Evolutionary conservation across 1,284 basidiomycete species (phyloP), one percentile per base, ranked within the genome.

Genomic region (Ceratobasidium theobromae): DNA sequence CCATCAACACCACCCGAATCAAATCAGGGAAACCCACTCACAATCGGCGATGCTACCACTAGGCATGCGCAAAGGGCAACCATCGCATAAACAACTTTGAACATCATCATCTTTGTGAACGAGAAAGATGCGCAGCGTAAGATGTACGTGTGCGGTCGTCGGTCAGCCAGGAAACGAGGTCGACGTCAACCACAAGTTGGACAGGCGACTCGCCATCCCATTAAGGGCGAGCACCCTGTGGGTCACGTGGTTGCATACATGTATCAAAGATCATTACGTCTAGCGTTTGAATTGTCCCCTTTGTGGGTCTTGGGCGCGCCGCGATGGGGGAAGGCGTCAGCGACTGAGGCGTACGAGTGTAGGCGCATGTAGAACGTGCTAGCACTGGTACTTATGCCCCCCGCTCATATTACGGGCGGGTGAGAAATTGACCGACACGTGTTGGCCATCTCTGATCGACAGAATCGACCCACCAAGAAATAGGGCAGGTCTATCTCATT

Each of bases 21-120:
- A 43, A 60, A 33, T 27, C 23, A 12, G 32, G 25, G 25, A 16
- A 16, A 6, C 1, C 30, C 16, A 51, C 58, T 11, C 18, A 62
- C 58, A 12, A 62, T 45, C 18, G 58, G 58, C 3, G 58, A 21
- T 40, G 58, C 46, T n/a, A 62, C 27, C 33, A 41, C 58, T 11
- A 46, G n/a, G 33, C 43, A 38, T 2, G 48, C 11, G 35, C n/a
- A 51, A 12, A 62, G 58, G 25, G 46, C 58, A 28, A 62, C 30
- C 58, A 41, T 16, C 3, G 58, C 32, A n/a, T 23, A 49, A 1
- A 51, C 12, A 16, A 30, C 30, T 41, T 62, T 51, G 58, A 62
- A 62, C 58, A 62, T 38, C 46, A 62, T 62, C 46, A 62, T 62
- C 58, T 62, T 62, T 18, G 58, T 16, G 8, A 18, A 18, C 4